Evolutionary conservation across 208 protist species (phyloP).

Genomic region (Tritrichomonas foetus): DNA sequence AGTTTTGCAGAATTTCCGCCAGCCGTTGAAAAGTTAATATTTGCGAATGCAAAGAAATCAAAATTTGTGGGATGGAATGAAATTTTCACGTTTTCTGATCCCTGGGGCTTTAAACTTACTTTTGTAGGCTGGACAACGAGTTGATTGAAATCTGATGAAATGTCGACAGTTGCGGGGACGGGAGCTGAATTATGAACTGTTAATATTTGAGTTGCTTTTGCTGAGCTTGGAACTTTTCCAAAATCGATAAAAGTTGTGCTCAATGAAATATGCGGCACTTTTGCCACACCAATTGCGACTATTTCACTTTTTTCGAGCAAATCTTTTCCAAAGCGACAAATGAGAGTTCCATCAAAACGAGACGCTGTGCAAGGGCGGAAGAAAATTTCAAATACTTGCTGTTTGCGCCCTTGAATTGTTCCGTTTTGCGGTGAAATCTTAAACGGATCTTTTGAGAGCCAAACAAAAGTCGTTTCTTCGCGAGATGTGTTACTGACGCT

Average conservation of each 20-base stretch:
- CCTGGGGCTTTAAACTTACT: neutral
- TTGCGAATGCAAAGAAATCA: constrained; percentile 34
- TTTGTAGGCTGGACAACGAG: neutral
- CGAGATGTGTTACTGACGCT: neutral
- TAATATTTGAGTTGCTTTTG: neutral
- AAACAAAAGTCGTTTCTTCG: neutral
- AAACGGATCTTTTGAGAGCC: constrained; percentile 28
- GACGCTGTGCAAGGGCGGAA: neutral
- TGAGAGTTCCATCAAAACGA: neutral
- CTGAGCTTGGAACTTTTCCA: neutral
- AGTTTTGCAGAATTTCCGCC: neutral
- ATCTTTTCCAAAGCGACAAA: neutral
- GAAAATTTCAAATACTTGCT: neutral
- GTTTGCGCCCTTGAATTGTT: neutral
- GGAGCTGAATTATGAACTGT: constrained; percentile 31
- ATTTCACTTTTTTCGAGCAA: neutral
- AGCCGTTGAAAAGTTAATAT: neutral
- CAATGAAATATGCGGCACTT: neutral
- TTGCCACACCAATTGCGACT: neutral
- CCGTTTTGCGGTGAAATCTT: neutral
- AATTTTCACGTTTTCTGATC: neutral
- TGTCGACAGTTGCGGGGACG: neutral
- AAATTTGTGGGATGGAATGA: constrained; percentile 19
- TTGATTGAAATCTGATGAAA: neutral
- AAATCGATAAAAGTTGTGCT: neutral